Conservation (phyloP, 495 filamentous ascomycete genomes). For the Penicillium lagena region DNA sequence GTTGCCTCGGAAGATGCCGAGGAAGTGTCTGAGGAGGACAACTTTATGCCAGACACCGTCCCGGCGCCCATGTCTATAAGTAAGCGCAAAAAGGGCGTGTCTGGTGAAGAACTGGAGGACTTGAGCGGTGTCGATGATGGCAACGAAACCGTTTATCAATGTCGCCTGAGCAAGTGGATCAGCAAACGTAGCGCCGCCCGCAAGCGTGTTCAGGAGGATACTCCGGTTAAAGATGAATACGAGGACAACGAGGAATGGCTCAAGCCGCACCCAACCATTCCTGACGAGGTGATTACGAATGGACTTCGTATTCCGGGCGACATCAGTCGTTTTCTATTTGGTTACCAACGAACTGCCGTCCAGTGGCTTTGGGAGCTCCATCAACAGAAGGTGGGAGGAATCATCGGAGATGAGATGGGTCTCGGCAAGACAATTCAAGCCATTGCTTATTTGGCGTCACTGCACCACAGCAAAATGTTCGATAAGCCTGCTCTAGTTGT, state of each 20-base stretch:
- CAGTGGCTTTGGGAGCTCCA: constrained; percentile 97
- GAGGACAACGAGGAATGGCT: constrained; percentile 65
- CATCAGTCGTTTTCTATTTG: constrained; percentile 81
- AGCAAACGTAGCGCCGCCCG: constrained; percentile 61
- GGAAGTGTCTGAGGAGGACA: constrained; percentile 27
- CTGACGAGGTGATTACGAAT: constrained; percentile 65
- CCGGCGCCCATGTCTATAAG: constrained; percentile 20
- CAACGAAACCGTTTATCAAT: constrained; percentile 76
- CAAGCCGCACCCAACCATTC: constrained; percentile 71
- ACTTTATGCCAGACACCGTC: constrained; percentile 27
- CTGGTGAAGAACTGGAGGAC: constrained; percentile 53
- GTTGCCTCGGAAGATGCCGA: constrained; percentile 26
- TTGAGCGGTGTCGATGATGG: constrained; percentile 82
- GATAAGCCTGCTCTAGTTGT: constrained; percentile 82
- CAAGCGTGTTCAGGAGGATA: constrained; percentile 26
- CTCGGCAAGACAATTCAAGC: constrained; percentile 93
- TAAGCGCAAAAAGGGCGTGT: constrained; percentile 35
- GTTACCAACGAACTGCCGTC: constrained; percentile 92
- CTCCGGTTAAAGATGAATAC: constrained; percentile 15
- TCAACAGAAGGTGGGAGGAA: constrained; percentile 81
- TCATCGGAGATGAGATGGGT: constrained; percentile 97
- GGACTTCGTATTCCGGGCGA: constrained; percentile 83
- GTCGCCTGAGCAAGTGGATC: constrained; percentile 69
- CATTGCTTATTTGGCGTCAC: constrained; percentile 82
- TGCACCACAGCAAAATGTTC: constrained; percentile 84